Evolutionary conservation across 1,284 basidiomycete genomes (phyloP), one percentile per base, ranked within the genome.

Genomic region (Moesziomyces sp.): DNA sequence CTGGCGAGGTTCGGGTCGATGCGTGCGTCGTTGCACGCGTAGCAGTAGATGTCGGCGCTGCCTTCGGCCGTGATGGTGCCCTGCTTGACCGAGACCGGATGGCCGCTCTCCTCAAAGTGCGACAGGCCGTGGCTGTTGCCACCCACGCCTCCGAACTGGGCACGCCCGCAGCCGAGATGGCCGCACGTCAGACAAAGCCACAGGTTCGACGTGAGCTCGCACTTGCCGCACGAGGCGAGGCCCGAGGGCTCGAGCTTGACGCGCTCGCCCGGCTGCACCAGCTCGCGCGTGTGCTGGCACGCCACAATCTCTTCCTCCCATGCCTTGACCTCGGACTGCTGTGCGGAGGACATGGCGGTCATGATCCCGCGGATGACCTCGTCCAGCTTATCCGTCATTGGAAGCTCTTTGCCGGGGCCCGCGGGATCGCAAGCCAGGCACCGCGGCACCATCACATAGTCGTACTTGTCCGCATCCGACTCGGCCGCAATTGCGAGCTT

Each of bases 21-120:
- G 79, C 89, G 91, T 7, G 92, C 88, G 72, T 99, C 97, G 80
- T 97, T 90, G 84, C 97, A 99, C 0, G 87, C 85, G 83, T 99
- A 99, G 83, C 96, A 99, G 85, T 96, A 96, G 48, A 98, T 90
- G 80, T 98, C 96, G 63, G 93, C 96, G 7, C 86, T 89, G 3
- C 96, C 96, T 82, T 99, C 95, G 0, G 96, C 92, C 0, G 95
- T 97, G 78, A 99, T 97, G 0, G 96, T 99, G 2, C 96, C 96
- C 3, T 98, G 87, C 84, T 99, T 99, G 51, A 98, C 95, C 58
- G 91, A 92, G 24, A 96, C 88, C 0, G 91, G 88, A 83, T 99
- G 96, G 0, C 88, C 87, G 0, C 91, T 91, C 59, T 89, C 87
- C 56, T 92, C 85, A 68, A 88, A 97, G 82, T 99, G 97, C 18